These are phyloP conservation scores for Silene latifolia DNA, from an alignment of 148 eudicot species.

Conservation along the genomic window DNA sequence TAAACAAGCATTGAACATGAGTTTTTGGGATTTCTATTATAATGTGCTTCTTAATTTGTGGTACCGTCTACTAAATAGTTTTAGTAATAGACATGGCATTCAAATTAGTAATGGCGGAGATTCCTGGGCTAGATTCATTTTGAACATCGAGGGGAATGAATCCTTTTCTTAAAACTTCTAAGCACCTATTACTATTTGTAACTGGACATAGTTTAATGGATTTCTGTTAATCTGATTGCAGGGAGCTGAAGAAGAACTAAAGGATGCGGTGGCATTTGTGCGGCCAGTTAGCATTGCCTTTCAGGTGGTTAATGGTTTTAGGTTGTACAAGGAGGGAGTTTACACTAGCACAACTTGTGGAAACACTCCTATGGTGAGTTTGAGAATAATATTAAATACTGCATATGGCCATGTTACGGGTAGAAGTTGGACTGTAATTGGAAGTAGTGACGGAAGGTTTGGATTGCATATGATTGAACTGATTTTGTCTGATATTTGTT, in stretches of 20 bases:
- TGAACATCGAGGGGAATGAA: too few species aligned
- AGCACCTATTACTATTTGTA: not conserved
- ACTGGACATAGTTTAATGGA: not conserved
- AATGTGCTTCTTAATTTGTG: too few species aligned
- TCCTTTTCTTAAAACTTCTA: not conserved
- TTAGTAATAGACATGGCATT: too few species aligned
- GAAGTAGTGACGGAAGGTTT: not conserved
- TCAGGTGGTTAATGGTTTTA: conserved; percentile 70
- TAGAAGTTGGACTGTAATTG: not conserved
- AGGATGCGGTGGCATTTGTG: conserved; percentile 81
- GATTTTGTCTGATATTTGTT: not conserved
- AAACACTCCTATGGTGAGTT: conserved; percentile 67
- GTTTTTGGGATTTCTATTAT: too few species aligned
- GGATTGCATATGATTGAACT: not conserved
- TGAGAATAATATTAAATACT: not conserved
- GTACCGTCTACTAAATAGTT: too few species aligned
- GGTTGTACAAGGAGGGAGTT: conserved; percentile 74
- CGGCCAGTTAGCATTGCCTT: conserved; percentile 98
- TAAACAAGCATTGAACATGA: too few species aligned
- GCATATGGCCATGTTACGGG: not conserved
- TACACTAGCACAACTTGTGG: conserved; percentile 85
- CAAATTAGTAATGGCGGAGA: too few species aligned
- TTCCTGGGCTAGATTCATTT: too few species aligned
- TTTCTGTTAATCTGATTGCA: conserved; percentile 26
- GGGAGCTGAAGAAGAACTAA: conserved; percentile 97